Evolutionary conservation across 768 basidiomycete species (phyloP), one percentile per base, ranked within the genome.

Genomic region (Mycena rosella): DNA sequence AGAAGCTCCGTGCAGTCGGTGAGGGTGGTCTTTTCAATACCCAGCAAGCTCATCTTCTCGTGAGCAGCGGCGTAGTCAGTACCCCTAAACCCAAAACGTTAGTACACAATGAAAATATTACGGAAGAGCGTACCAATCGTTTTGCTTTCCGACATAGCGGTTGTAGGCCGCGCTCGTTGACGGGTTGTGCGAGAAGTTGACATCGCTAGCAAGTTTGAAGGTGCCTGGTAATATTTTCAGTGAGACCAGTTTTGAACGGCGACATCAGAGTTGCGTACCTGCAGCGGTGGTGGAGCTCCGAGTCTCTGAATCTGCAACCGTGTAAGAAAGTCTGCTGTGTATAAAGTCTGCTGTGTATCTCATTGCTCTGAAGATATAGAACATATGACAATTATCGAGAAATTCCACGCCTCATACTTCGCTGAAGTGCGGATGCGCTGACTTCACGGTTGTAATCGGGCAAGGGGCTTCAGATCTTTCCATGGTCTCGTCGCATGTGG

Each of bases 11-110:
- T 49, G 45, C 58, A 60, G 47, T 60, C 58, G 2, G 47, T 49
- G 49, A 61, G 60, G 22, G 24, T 42, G 9, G 5, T 52, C 49
- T 27, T 13, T 48, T 52, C 34, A 36, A 61, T 1, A 4, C 60
- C 60, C 2, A 61, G 49, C 0, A 61, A 38, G 32, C 60, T 61
- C 60, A 61, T 61, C 27, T 61, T 61, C 40, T 61, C 48, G 49
- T 61, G 60, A 17, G 60, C 60, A 27, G 10, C 58, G 3, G 58
- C 44, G 17, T 59, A 59, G 3, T 59, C 58, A 2, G 22, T 20
- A 5, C 6, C 45, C 58, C 58, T 59, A 26, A 3, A 20, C 26
- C 6, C 8, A 10, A 3, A 9, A 20, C 13, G 18, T 53, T n/a
- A 10, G n/a, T 9, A 13, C n/a, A 36, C 9, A 34, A 53, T n/a